Conservation (phyloP, 78 protist genomes). For the Polysphondylium violaceum region DNA sequence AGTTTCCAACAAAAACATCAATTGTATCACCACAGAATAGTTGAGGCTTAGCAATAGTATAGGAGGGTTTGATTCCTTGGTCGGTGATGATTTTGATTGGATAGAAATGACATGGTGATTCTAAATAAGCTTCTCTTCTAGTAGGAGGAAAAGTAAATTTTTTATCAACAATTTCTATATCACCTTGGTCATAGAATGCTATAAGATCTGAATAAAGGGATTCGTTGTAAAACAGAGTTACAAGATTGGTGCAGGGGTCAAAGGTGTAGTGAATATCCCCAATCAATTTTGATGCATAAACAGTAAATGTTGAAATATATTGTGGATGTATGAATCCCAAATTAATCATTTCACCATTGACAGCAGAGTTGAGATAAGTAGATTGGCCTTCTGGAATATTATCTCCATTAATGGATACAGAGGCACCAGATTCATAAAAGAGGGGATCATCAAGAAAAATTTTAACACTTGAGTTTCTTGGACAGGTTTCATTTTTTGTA, state of each 20-base stretch:
- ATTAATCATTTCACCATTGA: background rate
- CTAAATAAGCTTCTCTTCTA: background rate
- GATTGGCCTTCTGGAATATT: background rate
- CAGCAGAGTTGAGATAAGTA: background rate
- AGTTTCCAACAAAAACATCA: background rate
- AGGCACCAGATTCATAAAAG: background rate
- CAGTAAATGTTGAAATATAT: background rate
- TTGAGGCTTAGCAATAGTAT: background rate
- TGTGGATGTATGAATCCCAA: background rate
- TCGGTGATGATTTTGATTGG: background rate
- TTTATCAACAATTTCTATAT: background rate
- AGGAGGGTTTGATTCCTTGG: background rate
- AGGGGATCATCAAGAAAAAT: background rate
- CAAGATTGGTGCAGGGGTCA: constrained; percentile 1
- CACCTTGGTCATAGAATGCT: background rate
- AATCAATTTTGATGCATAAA: background rate
- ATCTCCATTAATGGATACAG: background rate
- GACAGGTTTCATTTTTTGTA: background rate
- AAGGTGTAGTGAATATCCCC: background rate
- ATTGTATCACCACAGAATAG: background rate
- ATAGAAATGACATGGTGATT: background rate
- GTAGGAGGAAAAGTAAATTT: background rate
- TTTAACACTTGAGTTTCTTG: background rate
- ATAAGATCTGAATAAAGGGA: background rate
- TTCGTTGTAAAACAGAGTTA: background rate